These are phyloP conservation scores for Chaetothyriales sp. DNA, from an alignment of 2,329 filamentous ascomycete species.

Conservation along the genomic window DNA sequence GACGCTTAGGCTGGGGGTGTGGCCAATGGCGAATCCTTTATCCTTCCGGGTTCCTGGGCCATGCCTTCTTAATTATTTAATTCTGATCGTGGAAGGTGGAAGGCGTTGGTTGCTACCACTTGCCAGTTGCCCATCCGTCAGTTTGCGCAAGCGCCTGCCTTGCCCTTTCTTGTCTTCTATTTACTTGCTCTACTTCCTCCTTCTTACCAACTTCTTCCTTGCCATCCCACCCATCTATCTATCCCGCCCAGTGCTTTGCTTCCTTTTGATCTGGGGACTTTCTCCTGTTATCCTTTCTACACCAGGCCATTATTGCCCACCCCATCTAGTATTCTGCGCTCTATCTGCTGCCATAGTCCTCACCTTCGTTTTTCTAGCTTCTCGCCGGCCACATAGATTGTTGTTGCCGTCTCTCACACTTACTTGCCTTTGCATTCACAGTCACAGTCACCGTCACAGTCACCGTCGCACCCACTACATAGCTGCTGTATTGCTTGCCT, in stretches of 20 bases:
- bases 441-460: too few relatives aligned
- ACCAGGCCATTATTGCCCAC: neutral
- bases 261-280: neutral
- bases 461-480: too few relatives aligned
- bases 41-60: constrained; percentile 1
- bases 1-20: neutral
- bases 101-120: constrained; percentile 1
- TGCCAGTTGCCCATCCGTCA: too few relatives aligned
- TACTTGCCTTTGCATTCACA: neutral
- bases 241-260: constrained; percentile 3
- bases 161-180: constrained; percentile 9
- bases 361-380: too few relatives aligned
- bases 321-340: neutral
- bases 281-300: neutral
- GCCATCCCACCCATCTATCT: constrained; percentile 6
- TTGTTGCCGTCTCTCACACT: neutral
- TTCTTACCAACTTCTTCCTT: constrained; percentile 10
- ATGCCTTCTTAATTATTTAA: neutral
- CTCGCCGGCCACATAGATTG: neutral
- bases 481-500: neutral
- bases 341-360: neutral
- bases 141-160: constrained; percentile 8
- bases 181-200: too few relatives aligned
- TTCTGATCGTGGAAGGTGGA: constrained; percentile 1
- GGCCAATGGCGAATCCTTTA: neutral